phyloP scores from a whole-genome alignment of 2,329 filamentous ascomycete species.

The Sclerotinia glacialis region DNA sequence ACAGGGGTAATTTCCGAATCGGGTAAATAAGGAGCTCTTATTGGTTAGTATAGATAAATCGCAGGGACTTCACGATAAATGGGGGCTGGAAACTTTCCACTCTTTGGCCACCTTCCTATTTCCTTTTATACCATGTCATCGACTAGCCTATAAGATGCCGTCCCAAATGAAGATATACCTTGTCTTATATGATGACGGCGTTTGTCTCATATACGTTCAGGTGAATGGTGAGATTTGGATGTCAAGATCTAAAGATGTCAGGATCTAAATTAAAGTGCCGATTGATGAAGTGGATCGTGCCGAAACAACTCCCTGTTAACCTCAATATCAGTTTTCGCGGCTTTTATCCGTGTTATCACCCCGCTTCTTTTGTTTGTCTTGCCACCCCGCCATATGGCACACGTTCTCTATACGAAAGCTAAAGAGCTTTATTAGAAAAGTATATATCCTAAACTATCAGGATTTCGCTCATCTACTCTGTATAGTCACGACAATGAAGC shows the following conservation, averaged over 20 bases:
- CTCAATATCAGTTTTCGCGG: not conserved
- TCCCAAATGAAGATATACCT: not conserved
- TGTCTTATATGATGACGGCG: not conserved
- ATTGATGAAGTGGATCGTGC: not conserved
- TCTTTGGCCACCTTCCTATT: not conserved
- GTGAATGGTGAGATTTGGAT: not conserved
- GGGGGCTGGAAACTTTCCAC: not conserved
- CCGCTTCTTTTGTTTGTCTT: not conserved
- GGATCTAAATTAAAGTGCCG: not conserved
- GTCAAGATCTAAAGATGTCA: not conserved
- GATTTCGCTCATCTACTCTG: not conserved
- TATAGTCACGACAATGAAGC: not conserved
- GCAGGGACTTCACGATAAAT: not conserved
- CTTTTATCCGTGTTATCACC: not conserved
- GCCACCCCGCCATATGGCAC: not conserved
- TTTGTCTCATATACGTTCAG: not conserved
- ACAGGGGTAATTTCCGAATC: constrained; percentile 17
- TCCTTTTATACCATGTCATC: no score
- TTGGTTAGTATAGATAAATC: constrained; percentile 8
- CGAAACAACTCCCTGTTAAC: not conserved
- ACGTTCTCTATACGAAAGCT: not conserved
- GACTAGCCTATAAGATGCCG: not conserved
- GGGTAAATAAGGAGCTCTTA: constrained; percentile 16
- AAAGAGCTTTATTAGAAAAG: not conserved
- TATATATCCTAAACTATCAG: not conserved